These are phyloP conservation scores for Hebeloma cylindrosporum DNA, from an alignment of 768 basidiomycete genomes.

Conservation along the genomic window DNA sequence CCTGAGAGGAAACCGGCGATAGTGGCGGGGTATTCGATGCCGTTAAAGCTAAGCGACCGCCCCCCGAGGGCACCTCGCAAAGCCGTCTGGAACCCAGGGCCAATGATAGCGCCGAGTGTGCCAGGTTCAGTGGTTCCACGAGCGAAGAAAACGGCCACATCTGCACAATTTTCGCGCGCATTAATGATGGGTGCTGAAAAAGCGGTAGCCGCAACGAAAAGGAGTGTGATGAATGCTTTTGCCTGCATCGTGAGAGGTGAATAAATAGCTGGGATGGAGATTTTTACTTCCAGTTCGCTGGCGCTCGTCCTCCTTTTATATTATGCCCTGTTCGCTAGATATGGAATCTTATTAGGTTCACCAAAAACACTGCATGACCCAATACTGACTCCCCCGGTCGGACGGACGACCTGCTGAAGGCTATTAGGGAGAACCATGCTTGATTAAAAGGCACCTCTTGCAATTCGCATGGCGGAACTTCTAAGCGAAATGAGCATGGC, in stretches of 20 bases:
- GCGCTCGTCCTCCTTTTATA: too few species aligned
- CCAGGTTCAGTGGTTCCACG: slow-evolving; percentile 35
- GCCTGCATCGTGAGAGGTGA: not conserved
- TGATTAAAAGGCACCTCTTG: too few species aligned
- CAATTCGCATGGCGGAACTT: too few species aligned
- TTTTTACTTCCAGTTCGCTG: too few species aligned
- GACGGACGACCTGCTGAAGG: too few species aligned
- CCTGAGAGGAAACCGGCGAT: slow-evolving; percentile 38
- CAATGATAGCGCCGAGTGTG: slow-evolving; percentile 36
- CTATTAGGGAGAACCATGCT: too few species aligned
- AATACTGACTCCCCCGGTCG: too few species aligned
- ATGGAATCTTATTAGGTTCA: too few species aligned
- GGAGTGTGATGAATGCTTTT: slow-evolving; percentile 13
- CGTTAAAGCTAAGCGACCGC: slow-evolving; percentile 34
- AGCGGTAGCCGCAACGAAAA: slow-evolving; percentile 1
- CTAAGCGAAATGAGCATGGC: too few species aligned
- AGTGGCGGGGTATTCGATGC: slow-evolving; percentile 36
- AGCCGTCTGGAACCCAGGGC: slow-evolving; percentile 35
- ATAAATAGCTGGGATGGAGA: too few species aligned
- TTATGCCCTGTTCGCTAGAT: too few species aligned
- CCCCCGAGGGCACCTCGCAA: slow-evolving; percentile 28
- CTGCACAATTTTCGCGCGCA: slow-evolving; percentile 22
- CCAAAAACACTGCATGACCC: too few species aligned
- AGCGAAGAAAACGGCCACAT: slow-evolving; percentile 38
- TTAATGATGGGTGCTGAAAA: not conserved